These are phyloP conservation scores for Asterochloris sp. DNA, from an alignment of 139 green algal species.

Conservation along the genomic window DNA sequence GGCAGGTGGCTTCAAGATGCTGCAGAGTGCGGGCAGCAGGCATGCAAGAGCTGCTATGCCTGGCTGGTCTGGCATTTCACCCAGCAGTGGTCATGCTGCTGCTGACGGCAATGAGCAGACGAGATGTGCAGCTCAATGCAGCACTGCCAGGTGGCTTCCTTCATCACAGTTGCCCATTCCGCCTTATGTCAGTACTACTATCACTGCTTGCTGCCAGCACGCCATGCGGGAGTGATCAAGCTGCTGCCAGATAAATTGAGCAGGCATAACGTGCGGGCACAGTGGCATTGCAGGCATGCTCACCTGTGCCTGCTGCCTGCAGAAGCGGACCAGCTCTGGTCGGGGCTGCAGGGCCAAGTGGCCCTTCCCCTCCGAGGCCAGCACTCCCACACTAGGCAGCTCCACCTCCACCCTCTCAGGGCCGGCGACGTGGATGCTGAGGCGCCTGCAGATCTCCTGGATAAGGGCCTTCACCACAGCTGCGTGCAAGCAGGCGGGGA, in stretches of 20 bases:
- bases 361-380: neutral
- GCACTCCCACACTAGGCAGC: constrained; percentile 2
- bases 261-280: neutral
- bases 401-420: neutral
- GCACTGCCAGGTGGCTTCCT: too few species aligned
- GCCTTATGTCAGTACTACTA: neutral
- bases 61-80: too few species aligned
- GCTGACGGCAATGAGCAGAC: too few species aligned
- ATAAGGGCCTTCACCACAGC: neutral
- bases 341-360: neutral
- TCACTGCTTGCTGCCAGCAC: neutral
- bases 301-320: neutral
- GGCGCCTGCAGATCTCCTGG: neutral
- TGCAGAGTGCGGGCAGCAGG: too few species aligned
- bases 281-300: neutral
- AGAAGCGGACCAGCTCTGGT: neutral
- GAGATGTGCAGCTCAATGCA: too few species aligned
- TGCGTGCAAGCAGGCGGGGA: neutral
- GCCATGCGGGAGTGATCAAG: neutral
- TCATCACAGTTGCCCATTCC: too few species aligned
- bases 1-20: too few species aligned
- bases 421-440: neutral
- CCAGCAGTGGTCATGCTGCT: too few species aligned
- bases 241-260: neutral
- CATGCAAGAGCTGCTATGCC: too few species aligned